phyloP scores from a whole-genome alignment of 768 basidiomycete species.

The Boletus bicolor region DNA sequence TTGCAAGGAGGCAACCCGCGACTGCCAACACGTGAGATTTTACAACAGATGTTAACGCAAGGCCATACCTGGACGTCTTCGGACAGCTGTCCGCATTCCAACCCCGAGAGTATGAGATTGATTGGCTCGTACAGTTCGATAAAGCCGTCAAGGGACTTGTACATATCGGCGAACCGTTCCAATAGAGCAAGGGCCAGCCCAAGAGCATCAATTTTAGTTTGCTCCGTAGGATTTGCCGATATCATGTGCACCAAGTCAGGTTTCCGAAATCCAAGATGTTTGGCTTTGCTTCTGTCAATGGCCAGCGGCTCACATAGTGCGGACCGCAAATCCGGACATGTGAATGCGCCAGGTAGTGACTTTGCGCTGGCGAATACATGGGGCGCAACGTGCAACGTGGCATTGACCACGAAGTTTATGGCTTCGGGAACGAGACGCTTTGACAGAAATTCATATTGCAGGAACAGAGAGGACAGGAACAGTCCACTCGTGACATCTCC shows the following conservation, averaged over 20 bases:
- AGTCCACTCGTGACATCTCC: conserved; percentile 80
- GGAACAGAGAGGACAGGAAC: conserved; percentile 81
- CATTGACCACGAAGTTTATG: conserved; percentile 73
- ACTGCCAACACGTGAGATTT: conserved; percentile 37
- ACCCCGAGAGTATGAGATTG: conserved; percentile 48
- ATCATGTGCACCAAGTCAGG: conserved; percentile 50
- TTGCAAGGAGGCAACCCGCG: conserved; percentile 40
- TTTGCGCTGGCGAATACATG: conserved; percentile 43
- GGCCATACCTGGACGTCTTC: conserved; percentile 51
- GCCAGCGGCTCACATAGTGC: conserved; percentile 40
- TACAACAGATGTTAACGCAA: conserved; percentile 1
- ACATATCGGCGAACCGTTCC: conserved; percentile 67
- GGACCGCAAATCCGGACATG: conserved; percentile 65
- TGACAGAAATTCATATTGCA: conserved; percentile 81
- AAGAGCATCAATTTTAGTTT: conserved; percentile 72
- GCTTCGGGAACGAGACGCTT: conserved; percentile 89
- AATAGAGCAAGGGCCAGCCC: conserved; percentile 61
- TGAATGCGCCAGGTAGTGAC: conserved; percentile 66
- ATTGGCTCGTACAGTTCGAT: conserved; percentile 81
- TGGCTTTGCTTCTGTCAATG: conserved; percentile 40
- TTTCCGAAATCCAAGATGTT: conserved; percentile 37
- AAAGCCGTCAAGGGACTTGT: conserved; percentile 77
- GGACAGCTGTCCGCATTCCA: conserved; percentile 47
- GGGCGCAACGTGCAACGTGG: conserved; percentile 72
- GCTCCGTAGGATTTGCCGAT: conserved; percentile 38